Percentiles rank a stretch among this genome's conserved stretches.
These are phyloP conservation scores for Arabis alpina DNA, from an alignment of 345 rosid species.

Conservation along the genomic window DNA sequence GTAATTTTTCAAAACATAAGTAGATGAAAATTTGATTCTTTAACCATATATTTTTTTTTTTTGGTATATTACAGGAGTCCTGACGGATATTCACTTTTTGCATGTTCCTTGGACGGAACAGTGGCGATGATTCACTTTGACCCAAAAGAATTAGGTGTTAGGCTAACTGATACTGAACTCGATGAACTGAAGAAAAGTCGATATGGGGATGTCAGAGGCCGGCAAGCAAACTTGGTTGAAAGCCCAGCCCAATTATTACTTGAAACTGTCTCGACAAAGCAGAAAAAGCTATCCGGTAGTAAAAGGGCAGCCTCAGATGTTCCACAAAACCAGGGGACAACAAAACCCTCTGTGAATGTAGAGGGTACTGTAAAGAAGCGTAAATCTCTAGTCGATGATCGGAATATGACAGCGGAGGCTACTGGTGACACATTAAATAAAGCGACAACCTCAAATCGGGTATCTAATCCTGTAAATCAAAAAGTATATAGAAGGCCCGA, in stretches of 20 bases:
- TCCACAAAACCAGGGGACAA: constrained; percentile 57
- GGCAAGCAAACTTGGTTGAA: constrained; percentile 90
- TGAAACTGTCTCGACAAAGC: constrained; percentile 87
- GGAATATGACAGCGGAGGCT: constrained; percentile 50
- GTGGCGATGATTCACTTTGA: constrained; percentile 93
- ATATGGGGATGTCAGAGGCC: constrained; percentile 94
- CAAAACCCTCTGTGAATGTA: constrained; percentile 60
- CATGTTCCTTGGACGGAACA: constrained; percentile 98
- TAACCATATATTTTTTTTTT: constrained; percentile 13
- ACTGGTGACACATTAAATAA: constrained; percentile 63
- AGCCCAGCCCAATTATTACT: constrained; percentile 93
- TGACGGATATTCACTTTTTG: constrained; percentile 94
- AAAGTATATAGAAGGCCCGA: constrained; percentile 94
- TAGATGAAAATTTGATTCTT: constrained; percentile 5
- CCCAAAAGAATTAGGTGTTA: constrained; percentile 75
- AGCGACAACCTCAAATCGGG: constrained; percentile 50
- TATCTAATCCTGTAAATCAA: constrained; percentile 88
- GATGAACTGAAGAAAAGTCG: constrained; percentile 90
- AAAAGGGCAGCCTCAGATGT: constrained; percentile 67
- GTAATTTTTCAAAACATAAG: neutral
- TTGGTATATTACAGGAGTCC: constrained; percentile 74
- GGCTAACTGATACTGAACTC: constrained; percentile 74
- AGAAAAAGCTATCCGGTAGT: constrained; percentile 64
- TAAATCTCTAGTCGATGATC: constrained; percentile 63
- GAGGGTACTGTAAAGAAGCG: constrained; percentile 53